Evolutionary conservation across 2,329 filamentous ascomycete species (phyloP).

Genomic region (Fusarium dimerum): DNA sequence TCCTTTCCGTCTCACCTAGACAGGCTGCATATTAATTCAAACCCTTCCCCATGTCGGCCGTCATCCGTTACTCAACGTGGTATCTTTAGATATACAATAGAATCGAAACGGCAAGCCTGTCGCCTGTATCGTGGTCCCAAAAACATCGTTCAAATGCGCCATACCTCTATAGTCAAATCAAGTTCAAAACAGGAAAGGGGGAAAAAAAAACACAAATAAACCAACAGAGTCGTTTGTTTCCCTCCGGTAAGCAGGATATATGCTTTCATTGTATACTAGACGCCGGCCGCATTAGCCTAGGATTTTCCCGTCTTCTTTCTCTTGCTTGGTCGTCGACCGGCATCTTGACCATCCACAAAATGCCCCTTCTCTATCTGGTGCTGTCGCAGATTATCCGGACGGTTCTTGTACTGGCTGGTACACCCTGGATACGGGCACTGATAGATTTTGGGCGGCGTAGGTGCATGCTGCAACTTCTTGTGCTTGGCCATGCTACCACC

Average conservation of each 20-base stretch:
- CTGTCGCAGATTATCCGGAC: constrained; percentile 56
- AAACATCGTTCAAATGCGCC: constrained; percentile 16
- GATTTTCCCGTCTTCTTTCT: constrained; percentile 43
- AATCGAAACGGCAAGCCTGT: background rate
- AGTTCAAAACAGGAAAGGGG: background rate
- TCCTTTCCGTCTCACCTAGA: background rate
- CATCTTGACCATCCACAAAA: constrained; percentile 48
- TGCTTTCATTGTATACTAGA: background rate
- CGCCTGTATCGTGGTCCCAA: background rate
- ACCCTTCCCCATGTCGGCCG: too few relatives aligned
- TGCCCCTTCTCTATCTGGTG: constrained; percentile 59
- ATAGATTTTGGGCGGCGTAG: constrained; percentile 51
- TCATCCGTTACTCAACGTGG: background rate
- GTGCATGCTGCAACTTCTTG: constrained; percentile 54
- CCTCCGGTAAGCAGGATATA: background rate
- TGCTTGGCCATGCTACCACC: constrained; percentile 61
- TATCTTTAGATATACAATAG: background rate
- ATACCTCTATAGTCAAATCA: constrained; percentile 6
- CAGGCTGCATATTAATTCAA: background rate
- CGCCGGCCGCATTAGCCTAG: background rate
- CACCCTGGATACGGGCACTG: constrained; percentile 55
- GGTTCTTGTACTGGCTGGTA: constrained; percentile 56
- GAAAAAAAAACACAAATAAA: constrained; percentile 1
- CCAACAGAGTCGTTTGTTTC: background rate
- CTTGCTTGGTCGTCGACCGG: constrained; percentile 44